Evolutionary conservation across 2,329 filamentous ascomycete genomes (phyloP).

Genomic region (Atkinsonella texensis): DNA sequence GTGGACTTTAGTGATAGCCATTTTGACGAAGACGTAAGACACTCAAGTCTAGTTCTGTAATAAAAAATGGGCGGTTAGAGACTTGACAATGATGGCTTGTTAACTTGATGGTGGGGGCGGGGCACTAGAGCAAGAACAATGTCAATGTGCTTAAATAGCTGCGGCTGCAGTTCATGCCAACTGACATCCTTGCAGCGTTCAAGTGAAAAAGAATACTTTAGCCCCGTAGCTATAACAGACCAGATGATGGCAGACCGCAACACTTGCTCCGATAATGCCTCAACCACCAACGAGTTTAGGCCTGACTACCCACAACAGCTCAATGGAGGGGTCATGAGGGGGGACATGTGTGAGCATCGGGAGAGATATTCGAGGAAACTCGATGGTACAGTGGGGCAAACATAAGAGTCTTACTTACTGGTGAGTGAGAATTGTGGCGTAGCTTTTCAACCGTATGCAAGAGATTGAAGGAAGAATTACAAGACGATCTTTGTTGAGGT

Average conservation of each 20-base stretch:
- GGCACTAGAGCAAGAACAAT: not conserved
- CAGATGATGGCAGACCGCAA: not conserved
- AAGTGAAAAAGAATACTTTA: not conserved
- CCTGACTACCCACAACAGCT: not conserved
- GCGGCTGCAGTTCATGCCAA: not conserved
- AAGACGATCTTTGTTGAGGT: conserved; percentile 5
- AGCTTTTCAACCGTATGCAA: not conserved
- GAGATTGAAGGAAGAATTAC: not conserved
- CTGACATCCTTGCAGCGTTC: not conserved
- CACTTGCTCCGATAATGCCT: conserved; percentile 1
- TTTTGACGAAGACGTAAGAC: conserved; percentile 35
- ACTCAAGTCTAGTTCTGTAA: not conserved
- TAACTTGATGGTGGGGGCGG: conserved; percentile 6
- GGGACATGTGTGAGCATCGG: not conserved
- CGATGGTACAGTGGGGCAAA: not conserved
- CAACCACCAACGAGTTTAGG: not conserved
- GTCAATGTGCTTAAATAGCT: not conserved
- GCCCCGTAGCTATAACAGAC: not conserved
- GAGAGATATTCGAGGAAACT: not conserved
- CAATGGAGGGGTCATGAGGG: not conserved
- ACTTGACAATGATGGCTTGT: not conserved
- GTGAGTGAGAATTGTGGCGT: not conserved
- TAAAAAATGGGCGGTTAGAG: conserved; percentile 1
- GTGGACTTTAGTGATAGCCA: conserved; percentile 86
- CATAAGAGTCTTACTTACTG: not conserved